Percentiles rank a stretch among this genome's conserved stretches.
phyloP scores from a whole-genome alignment of 2,329 filamentous ascomycete species.

The Byssothecium circinans region DNA sequence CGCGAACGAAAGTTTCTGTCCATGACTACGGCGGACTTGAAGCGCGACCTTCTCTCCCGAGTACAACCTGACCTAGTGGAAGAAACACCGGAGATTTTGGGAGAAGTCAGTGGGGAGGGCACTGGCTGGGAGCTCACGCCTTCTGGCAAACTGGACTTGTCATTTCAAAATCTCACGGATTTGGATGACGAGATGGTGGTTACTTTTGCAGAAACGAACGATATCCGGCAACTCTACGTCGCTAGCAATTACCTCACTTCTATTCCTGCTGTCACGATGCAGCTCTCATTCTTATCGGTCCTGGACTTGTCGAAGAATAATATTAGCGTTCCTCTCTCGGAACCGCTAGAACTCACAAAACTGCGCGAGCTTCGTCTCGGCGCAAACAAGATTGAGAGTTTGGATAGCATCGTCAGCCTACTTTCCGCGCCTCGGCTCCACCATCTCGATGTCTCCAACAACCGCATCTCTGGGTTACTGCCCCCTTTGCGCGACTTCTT shows the following conservation, averaged over 20 bases:
- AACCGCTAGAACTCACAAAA: slow-evolving; percentile 66
- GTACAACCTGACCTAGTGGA: slow-evolving; percentile 55
- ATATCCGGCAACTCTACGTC: slow-evolving; percentile 64
- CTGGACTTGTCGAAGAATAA: slow-evolving; percentile 80
- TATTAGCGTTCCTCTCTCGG: slow-evolving; percentile 49
- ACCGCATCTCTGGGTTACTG: slow-evolving; percentile 70
- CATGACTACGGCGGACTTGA: slow-evolving; percentile 79
- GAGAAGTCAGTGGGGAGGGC: slow-evolving; percentile 7
- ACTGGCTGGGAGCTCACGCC: slow-evolving; percentile 36
- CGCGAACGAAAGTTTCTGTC: slow-evolving; percentile 83
- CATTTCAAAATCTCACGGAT: slow-evolving; percentile 43
- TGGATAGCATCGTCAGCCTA: slow-evolving; percentile 65
- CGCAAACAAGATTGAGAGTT: slow-evolving; percentile 68
- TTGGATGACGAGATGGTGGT: slow-evolving; percentile 43
- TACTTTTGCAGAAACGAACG: slow-evolving; percentile 49
- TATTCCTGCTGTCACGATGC: slow-evolving; percentile 70
- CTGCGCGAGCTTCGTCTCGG: slow-evolving; percentile 77
- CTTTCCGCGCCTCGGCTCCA: slow-evolving; percentile 75
- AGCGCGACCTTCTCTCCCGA: slow-evolving; percentile 68
- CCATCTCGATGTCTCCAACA: slow-evolving; percentile 79
- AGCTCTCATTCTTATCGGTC: slow-evolving; percentile 69
- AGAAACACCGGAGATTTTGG: slow-evolving; percentile 5
- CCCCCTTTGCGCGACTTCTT: slow-evolving; percentile 68
- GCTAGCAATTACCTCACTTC: slow-evolving; percentile 74
- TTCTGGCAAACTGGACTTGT: slow-evolving; percentile 47